Evolutionary conservation across 2,329 filamentous ascomycete genomes (phyloP).

Genomic region (Dothiorella sarmentorum): DNA sequence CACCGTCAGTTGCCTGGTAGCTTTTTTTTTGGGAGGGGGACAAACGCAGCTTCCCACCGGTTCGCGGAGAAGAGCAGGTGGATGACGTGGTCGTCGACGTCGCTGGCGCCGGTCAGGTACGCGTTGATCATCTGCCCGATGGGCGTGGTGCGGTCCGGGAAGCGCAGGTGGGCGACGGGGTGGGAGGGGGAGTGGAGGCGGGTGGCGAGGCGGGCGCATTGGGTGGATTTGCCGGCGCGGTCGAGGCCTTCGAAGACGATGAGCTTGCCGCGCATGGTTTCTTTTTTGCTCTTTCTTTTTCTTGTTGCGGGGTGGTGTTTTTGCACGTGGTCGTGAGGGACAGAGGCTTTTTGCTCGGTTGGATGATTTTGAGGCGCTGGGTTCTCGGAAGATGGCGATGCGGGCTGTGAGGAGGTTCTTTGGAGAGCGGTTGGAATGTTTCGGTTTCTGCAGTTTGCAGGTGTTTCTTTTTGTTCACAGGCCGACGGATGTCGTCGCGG

Average conservation of each 20-base stretch:
- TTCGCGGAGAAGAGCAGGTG: slow-evolving; percentile 90
- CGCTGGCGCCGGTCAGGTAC: slow-evolving; percentile 69
- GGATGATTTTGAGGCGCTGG: not conserved
- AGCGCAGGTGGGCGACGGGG: slow-evolving; percentile 58
- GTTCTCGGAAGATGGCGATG: too few relatives aligned
- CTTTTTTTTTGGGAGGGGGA: not conserved
- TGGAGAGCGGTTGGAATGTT: too few relatives aligned
- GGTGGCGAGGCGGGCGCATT: slow-evolving; percentile 66
- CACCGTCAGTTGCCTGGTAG: not conserved
- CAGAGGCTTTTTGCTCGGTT: too few relatives aligned
- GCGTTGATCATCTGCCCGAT: slow-evolving; percentile 84
- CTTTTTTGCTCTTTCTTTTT: too few relatives aligned
- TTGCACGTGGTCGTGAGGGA: not conserved
- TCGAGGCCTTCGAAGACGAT: slow-evolving; percentile 87
- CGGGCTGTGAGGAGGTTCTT: too few relatives aligned
- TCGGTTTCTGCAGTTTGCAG: not conserved
- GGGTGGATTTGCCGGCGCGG: slow-evolving; percentile 87
- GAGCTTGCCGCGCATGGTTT: slow-evolving; percentile 62
- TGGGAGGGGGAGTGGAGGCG: slow-evolving; percentile 51
- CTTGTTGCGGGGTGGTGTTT: too few relatives aligned
- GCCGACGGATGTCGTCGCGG: not conserved
- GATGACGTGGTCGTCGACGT: slow-evolving; percentile 83
- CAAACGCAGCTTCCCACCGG: slow-evolving; percentile 67
- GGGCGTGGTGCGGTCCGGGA: slow-evolving; percentile 79
- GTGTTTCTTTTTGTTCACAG: not conserved